phyloP scores from a whole-genome alignment of 2,329 filamentous ascomycete species.

The Claviceps sp. region DNA sequence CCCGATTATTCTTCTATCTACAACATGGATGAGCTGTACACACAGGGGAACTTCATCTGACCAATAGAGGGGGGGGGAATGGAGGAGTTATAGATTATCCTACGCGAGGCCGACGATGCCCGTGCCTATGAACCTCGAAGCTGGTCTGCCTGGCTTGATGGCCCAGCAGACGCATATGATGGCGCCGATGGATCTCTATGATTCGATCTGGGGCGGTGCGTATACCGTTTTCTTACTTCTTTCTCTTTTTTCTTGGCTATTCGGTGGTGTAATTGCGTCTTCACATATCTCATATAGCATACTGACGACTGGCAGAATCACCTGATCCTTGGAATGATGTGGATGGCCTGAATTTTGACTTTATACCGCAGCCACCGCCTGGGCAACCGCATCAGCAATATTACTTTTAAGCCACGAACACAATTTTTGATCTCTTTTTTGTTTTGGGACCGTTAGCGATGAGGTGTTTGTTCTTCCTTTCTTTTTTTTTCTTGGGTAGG shows the following conservation, averaged over 20 bases:
- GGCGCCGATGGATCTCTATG: slow-evolving; percentile 55
- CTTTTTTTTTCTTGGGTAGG: not conserved
- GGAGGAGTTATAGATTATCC: slow-evolving; percentile 15
- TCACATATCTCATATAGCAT: not conserved
- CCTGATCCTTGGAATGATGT: slow-evolving; percentile 44
- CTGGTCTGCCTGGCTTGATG: slow-evolving; percentile 35
- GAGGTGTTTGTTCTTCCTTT: not conserved
- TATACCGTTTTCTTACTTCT: not conserved
- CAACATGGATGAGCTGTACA: not conserved
- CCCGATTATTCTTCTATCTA: not conserved
- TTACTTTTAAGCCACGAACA: slow-evolving; percentile 31
- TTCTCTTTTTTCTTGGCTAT: not conserved
- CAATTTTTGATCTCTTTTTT: not conserved
- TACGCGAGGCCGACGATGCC: slow-evolving; percentile 24
- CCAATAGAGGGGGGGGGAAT: no score
- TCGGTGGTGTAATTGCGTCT: not conserved
- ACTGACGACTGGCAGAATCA: slow-evolving; percentile 30
- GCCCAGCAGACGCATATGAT: slow-evolving; percentile 45
- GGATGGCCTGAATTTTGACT: slow-evolving; percentile 47
- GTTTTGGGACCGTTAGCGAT: not conserved
- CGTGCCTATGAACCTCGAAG: slow-evolving; percentile 27
- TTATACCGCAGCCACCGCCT: slow-evolving; percentile 44
- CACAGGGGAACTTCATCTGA: no score
- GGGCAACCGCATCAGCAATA: slow-evolving; percentile 45
- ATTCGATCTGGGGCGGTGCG: slow-evolving; percentile 56